These are phyloP conservation scores for Mortierella sp. DNA, from an alignment of 371 early-diverging fungal species.

Conservation along the genomic window DNA sequence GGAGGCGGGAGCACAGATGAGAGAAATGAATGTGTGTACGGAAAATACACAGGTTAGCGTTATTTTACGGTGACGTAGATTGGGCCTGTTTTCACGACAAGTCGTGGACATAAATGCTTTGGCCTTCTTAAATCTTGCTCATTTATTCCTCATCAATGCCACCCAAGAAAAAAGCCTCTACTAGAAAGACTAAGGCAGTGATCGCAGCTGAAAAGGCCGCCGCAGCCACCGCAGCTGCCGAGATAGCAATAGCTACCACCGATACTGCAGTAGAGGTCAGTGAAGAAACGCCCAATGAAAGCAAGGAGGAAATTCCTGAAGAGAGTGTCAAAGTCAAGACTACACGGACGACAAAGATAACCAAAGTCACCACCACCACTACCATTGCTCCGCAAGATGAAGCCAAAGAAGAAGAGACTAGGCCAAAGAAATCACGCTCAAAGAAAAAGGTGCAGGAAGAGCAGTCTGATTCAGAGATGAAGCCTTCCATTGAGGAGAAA, in stretches of 20 bases:
- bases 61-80: too few relatives aligned
- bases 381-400: slow-evolving; percentile 10
- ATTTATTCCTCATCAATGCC: slow-evolving; percentile 36
- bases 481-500: neutral
- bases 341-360: slow-evolving; percentile 22
- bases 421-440: slow-evolving; percentile 1
- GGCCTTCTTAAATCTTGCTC: too few relatives aligned
- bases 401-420: neutral
- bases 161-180: slow-evolving; percentile 49
- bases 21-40: neutral
- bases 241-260: neutral
- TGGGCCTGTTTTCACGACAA: too few relatives aligned
- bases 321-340: slow-evolving; percentile 37
- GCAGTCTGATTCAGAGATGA: slow-evolving; percentile 9
- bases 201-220: slow-evolving; percentile 26
- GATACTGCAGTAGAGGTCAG: neutral
- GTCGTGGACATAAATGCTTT: too few relatives aligned
- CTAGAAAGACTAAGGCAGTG: slow-evolving; percentile 36
- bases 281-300: slow-evolving; percentile 8
- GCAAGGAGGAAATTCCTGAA: slow-evolving; percentile 24
- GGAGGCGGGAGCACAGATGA: neutral
- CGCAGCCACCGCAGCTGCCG: slow-evolving; percentile 11
- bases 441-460: slow-evolving; percentile 3
- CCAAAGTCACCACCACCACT: slow-evolving; percentile 9
- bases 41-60: too few relatives aligned